Base-by-base conservation (phyloP, 2,329 filamentous ascomycete species). In the Sphaerostilbella broomeana region DNA sequence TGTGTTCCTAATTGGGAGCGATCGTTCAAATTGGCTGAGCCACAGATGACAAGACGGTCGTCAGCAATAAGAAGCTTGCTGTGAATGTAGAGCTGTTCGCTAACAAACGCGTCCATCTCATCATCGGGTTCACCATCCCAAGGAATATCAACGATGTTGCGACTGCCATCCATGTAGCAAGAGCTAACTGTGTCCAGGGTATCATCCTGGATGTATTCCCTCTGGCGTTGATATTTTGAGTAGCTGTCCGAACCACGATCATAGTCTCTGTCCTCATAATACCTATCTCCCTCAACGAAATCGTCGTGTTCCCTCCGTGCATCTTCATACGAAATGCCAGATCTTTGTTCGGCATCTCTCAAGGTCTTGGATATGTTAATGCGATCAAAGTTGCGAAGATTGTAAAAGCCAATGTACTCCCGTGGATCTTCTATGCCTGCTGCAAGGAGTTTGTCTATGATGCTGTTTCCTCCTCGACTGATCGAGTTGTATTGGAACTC, bases 401-500 rank as follows among this genome's bases (percentile, higher is more conserved):
- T 92, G 67, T 87, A 92, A 65, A 92, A 92, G 35, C 79, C 72
- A 50, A 94, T 85, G 62, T 89, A 92, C 29, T 79, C 65, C 53
- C 72, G 67, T 1, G 84, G 82, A 53, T 90, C 68, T 2, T 65
- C 71, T 35, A 88, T 71, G 7, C 85, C 86, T 4, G 84, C 84
- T 21, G 74, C 72, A 13, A 69, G 67, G 37, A 89, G 72, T 31
- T 70, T 70, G 58, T 89, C 84, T 55, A 89, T 80, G 56, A 94
- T 92, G 43, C 79, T 84, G 57, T 85, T 65, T 3, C 83, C 84
- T 21, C 84, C 84, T 24, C 85, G 77, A 59, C 78, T 84, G 63
- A 92, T 92, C 36, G 77, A 83, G 53, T 78, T 71, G 62, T 92
- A 90, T 56, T 92, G 86, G 59, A 84, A 90, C 57, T 92, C 85